A percentile compares a stretch with the other conserved stretches of the same genome.
Conservation (phyloP, 2,329 filamentous ascomycete species). For the Botrytis deweyae region DNA sequence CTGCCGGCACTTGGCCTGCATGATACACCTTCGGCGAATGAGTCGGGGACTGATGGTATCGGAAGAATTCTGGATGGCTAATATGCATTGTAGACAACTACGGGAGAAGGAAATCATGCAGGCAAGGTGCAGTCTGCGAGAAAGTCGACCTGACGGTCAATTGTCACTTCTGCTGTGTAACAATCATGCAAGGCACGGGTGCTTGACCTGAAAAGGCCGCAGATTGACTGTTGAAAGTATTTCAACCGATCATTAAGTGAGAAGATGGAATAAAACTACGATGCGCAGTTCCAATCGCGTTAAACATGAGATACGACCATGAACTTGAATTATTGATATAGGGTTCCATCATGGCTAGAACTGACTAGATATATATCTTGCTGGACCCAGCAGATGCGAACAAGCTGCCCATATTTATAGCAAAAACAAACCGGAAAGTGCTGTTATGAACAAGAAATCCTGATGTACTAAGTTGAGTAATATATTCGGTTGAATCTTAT, state of each 20-base stretch:
- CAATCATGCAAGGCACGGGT: constrained; percentile 11
- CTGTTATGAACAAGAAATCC: not conserved
- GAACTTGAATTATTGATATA: not conserved
- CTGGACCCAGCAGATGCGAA: not conserved
- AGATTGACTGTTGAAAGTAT: not conserved
- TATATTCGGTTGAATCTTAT: not conserved
- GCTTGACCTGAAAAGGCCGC: not conserved
- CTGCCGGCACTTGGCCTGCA: constrained; percentile 1
- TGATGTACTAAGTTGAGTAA: not conserved
- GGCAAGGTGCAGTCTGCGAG: constrained; percentile 1
- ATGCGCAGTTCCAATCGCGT: not conserved
- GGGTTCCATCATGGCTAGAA: not conserved
- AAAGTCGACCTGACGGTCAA: constrained; percentile 3
- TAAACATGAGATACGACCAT: not conserved
- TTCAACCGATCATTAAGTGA: not conserved
- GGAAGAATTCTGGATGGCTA: not conserved
- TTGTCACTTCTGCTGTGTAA: constrained; percentile 16
- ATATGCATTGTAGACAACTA: constrained; percentile 7
- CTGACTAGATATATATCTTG: not conserved
- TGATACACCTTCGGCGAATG: constrained; percentile 11
- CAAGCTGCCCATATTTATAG: not conserved
- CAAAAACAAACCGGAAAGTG: not conserved
- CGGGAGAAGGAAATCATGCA: not conserved
- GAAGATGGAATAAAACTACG: not conserved
- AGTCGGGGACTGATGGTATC: constrained; percentile 6